Conservation (phyloP, 2,329 filamentous ascomycete species). For the Pseudohalonectria lignicola region DNA sequence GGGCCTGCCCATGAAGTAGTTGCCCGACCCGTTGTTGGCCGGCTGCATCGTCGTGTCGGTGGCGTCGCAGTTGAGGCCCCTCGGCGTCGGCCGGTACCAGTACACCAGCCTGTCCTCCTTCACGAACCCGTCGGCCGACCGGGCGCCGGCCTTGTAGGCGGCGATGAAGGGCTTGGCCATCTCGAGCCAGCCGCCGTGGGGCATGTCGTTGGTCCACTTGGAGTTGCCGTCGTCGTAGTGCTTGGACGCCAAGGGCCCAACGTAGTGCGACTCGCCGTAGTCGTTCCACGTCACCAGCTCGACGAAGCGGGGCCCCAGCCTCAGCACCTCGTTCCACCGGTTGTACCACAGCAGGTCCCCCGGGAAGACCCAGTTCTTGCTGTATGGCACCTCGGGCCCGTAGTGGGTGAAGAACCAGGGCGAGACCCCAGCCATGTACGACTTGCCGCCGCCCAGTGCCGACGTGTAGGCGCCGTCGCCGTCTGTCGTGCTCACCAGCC, state of each 20-base stretch:
- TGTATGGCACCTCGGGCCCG: conserved; percentile 27
- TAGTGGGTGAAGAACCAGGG: conserved; percentile 37
- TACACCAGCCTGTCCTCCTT: conserved; percentile 37
- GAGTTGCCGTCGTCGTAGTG: conserved; percentile 28
- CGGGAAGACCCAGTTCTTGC: conserved; percentile 47
- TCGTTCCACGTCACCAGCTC: conserved; percentile 36
- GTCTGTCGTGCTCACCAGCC: no score
- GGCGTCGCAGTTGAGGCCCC: conserved; percentile 32
- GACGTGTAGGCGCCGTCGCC: conserved; percentile 15
- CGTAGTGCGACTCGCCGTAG: conserved; percentile 44
- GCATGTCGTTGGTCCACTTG: conserved; percentile 16
- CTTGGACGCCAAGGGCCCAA: conserved; percentile 33
- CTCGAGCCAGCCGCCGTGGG: conserved; percentile 33
- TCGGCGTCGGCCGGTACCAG: conserved; percentile 42
- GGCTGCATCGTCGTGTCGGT: conserved; percentile 37
- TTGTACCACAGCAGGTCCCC: conserved; percentile 47
- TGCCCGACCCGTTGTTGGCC: conserved; percentile 32
- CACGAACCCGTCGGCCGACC: conserved; percentile 21
- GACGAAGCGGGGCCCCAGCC: conserved; percentile 33
- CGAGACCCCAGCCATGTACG: conserved; percentile 12
- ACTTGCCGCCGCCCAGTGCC: conserved; percentile 17
- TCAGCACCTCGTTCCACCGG: conserved; percentile 39
- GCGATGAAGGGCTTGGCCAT: conserved; percentile 24
- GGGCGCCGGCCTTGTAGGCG: conserved; percentile 5
- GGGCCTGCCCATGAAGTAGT: conserved; percentile 40